Evolutionary conservation across 1,284 basidiomycete genomes (phyloP).

Genomic region (Rhodofomes roseus): DNA sequence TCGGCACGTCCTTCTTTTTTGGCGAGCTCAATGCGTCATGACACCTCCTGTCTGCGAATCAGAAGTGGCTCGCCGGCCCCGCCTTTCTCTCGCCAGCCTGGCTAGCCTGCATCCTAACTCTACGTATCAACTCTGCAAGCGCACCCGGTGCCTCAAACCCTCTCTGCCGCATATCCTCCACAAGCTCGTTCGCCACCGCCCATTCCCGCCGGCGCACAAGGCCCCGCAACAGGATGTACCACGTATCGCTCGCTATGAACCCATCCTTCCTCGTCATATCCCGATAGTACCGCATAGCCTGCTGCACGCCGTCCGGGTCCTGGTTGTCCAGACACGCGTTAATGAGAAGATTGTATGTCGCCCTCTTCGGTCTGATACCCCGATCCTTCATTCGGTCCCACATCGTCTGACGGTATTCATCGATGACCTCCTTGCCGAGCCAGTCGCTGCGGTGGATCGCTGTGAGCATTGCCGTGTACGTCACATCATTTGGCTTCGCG

Average conservation of each 20-base stretch:
- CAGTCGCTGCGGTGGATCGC: constrained; percentile 54
- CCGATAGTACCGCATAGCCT: constrained; percentile 59
- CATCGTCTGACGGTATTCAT: constrained; percentile 48
- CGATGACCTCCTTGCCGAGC: constrained; percentile 38
- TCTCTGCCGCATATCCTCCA: constrained; percentile 51
- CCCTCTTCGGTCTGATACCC: constrained; percentile 49
- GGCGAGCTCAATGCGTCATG: constrained; percentile 30
- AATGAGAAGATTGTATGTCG: constrained; percentile 76
- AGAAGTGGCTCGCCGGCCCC: constrained; percentile 12
- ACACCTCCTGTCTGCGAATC: constrained; percentile 4
- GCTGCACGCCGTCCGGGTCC: constrained; percentile 42
- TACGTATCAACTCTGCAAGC: constrained; percentile 36
- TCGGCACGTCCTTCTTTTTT: constrained; percentile 66
- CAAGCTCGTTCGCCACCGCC: constrained; percentile 54
- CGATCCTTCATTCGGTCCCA: constrained; percentile 56
- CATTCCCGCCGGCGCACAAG: constrained; percentile 53
- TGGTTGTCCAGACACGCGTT: constrained; percentile 54
- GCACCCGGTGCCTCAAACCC: constrained; percentile 34
- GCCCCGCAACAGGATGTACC: constrained; percentile 69
- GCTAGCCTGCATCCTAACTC: constrained; percentile 33
- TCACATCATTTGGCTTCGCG: constrained; percentile 63
- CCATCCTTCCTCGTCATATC: constrained; percentile 57
- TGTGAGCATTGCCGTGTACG: constrained; percentile 67
- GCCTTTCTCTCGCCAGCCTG: constrained; percentile 16
- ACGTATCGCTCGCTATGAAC: constrained; percentile 60